phyloP scores from a whole-genome alignment of 106 monocot genomes.

The Acorus gramineus region DNA sequence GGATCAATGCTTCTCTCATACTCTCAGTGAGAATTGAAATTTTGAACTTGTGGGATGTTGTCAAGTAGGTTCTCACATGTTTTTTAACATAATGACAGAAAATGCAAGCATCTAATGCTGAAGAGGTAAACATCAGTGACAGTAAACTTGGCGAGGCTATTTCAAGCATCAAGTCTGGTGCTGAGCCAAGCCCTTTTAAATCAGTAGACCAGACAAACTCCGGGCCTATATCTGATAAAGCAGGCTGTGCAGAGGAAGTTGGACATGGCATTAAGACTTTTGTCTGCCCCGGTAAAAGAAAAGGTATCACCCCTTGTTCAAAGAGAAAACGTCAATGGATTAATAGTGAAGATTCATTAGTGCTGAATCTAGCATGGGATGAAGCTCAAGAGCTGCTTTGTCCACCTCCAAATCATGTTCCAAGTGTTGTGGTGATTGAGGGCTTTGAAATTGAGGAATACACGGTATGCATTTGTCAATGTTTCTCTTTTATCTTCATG shows the following conservation, averaged over 20 bases:
- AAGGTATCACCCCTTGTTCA: slow-evolving; percentile 40
- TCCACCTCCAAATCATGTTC: slow-evolving; percentile 46
- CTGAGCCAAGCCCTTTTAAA: slow-evolving; percentile 28
- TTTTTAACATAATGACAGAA: slow-evolving; percentile 30
- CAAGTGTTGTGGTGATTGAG: slow-evolving; percentile 55
- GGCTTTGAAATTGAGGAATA: slow-evolving; percentile 95
- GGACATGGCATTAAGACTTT: slow-evolving; percentile 25
- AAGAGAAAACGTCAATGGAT: slow-evolving; percentile 81
- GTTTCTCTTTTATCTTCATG: no score
- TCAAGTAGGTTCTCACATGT: not conserved
- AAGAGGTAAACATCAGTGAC: slow-evolving; percentile 27
- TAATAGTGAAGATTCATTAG: slow-evolving; percentile 84
- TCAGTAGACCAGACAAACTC: slow-evolving; percentile 25
- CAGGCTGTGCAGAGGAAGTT: slow-evolving; percentile 50
- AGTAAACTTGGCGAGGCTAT: slow-evolving; percentile 20
- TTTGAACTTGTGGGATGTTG: no score
- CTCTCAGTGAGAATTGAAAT: no score
- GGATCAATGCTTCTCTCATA: no score
- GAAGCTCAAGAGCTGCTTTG: slow-evolving; percentile 86
- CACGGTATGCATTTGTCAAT: slow-evolving; percentile 35
- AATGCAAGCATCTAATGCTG: slow-evolving; percentile 40
- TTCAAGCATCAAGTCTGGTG: slow-evolving; percentile 23
- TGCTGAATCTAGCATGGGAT: slow-evolving; percentile 90
- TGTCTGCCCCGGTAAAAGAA: slow-evolving; percentile 37
- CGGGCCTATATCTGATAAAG: slow-evolving; percentile 36